Base-by-base conservation (phyloP, 352 stramenopile genomes). In the Globisporangium nodosum region DNA sequence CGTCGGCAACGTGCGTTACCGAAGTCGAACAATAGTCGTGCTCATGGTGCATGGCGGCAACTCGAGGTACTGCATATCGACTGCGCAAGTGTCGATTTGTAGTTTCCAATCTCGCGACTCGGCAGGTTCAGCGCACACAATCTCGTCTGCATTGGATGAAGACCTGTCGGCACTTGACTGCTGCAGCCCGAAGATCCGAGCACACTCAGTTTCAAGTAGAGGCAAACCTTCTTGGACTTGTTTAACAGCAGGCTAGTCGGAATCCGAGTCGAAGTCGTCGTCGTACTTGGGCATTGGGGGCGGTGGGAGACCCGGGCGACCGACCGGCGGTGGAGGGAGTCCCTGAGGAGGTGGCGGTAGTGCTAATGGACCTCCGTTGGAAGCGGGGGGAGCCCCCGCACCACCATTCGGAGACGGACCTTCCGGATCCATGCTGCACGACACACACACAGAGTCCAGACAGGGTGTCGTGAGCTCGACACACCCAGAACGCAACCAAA, bases 391-490 rank as follows among this genome's bases (percentile, higher is more conserved):
- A 18, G 60, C 37, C 43, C 53, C 20, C 50, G 55, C 31, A 21
- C 47, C 66, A 24, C 63, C 68, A 58, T 90, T 90, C 16, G 81
- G 79, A 37, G 81, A 91, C n/a, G 78, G 79, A 11, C 81, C 76
- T 61, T 93, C 78, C 0, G 81, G 81, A 56, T 93, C 81, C 81
- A 93, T 91, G 46, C 81, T 93, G 37, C 20, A 61, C 45, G 35
- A 33, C 46, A 45, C 21, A 16, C 58, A 59, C 11, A n/a, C 21
- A 21, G 56, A 9, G 8, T 35, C 8, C 31, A 9, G 31, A 56
- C 5, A 49, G 6, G 31, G 5, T 2, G 13, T 42, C 35, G 54
- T 15, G 15, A 61, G 18, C 47, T 27, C 20, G 18, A 35, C 13
- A 3, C 35, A 35, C 8, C 31, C 31, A 9, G 8, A 35, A 35